Conservation (phyloP, 768 basidiomycete genomes). For the Neoboletus brunneissimus region DNA sequence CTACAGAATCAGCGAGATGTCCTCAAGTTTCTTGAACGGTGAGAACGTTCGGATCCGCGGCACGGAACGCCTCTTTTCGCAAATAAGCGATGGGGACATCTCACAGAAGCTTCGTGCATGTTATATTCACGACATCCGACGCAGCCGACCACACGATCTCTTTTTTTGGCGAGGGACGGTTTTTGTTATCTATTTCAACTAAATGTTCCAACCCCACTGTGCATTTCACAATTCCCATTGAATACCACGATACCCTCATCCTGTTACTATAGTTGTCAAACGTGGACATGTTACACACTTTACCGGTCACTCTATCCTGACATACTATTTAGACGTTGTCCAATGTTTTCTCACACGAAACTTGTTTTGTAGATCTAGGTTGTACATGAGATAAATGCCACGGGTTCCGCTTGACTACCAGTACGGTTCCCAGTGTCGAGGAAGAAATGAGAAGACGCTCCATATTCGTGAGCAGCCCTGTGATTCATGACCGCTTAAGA, state of each 20-base stretch:
- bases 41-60: conserved; percentile 18
- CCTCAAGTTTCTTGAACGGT: conserved; percentile 26
- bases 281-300: conserved; percentile 24
- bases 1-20: conserved; percentile 9
- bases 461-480: neutral
- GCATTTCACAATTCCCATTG: conserved; percentile 29
- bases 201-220: conserved; percentile 29
- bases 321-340: conserved; percentile 19
- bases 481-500: neutral
- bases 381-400: conserved; percentile 6
- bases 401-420: neutral
- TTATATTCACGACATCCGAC: conserved; percentile 28
- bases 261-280: conserved; percentile 28
- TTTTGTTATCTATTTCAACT: conserved; percentile 30
- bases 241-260: conserved; percentile 37
- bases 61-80: conserved; percentile 6
- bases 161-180: conserved; percentile 18
- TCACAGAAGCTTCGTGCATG: conserved; percentile 17
- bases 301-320: conserved; percentile 10
- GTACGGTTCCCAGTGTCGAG: neutral
- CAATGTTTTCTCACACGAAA: conserved; percentile 8
- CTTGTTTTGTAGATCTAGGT: conserved; percentile 23
- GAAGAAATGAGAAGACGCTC: neutral
- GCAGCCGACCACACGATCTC: conserved; percentile 14
- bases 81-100: conserved; percentile 8